Evolutionary conservation across 2,329 filamentous ascomycete species (phyloP).

Genomic region (Annulohypoxylon truncatum): DNA sequence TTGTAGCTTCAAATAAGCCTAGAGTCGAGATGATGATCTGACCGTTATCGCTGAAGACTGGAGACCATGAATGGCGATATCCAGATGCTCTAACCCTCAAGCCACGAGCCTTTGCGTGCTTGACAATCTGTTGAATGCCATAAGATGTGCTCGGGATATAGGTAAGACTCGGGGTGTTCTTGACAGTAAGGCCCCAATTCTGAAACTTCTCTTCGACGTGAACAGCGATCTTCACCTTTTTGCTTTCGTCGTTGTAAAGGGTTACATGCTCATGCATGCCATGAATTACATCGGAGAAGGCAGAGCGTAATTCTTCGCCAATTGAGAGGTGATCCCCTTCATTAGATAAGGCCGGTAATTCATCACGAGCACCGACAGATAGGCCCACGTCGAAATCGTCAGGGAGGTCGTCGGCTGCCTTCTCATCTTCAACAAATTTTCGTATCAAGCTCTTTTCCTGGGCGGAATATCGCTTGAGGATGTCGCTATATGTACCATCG

Average conservation of each 20-base stretch:
- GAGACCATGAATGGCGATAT: slow-evolving; percentile 58
- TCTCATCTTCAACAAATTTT: slow-evolving; percentile 21
- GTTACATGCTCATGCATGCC: background rate
- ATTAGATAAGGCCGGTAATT: slow-evolving; percentile 11
- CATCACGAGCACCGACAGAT: slow-evolving; percentile 25
- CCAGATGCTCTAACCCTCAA: slow-evolving; percentile 56
- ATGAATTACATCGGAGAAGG: background rate
- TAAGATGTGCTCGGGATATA: slow-evolving; percentile 56
- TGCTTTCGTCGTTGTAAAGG: slow-evolving; percentile 20
- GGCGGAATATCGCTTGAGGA: slow-evolving; percentile 13
- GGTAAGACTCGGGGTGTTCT: slow-evolving; percentile 55
- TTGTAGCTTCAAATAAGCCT: slow-evolving; percentile 53
- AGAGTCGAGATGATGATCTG: slow-evolving; percentile 58
- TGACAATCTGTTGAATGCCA: slow-evolving; percentile 56
- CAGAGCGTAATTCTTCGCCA: background rate
- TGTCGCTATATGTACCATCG: slow-evolving; percentile 15
- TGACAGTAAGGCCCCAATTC: slow-evolving; percentile 57
- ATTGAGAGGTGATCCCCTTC: background rate
- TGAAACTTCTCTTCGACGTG: slow-evolving; percentile 45
- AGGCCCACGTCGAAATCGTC: slow-evolving; percentile 14
- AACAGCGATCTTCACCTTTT: slow-evolving; percentile 10
- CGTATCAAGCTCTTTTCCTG: slow-evolving; percentile 10
- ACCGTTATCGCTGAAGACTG: slow-evolving; percentile 55
- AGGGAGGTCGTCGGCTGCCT: slow-evolving; percentile 7
- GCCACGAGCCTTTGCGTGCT: slow-evolving; percentile 50